Evolutionary conservation across 495 filamentous ascomycete species (phyloP), one percentile per base, ranked within the genome.

Genomic region (Aspergillus affinis): DNA sequence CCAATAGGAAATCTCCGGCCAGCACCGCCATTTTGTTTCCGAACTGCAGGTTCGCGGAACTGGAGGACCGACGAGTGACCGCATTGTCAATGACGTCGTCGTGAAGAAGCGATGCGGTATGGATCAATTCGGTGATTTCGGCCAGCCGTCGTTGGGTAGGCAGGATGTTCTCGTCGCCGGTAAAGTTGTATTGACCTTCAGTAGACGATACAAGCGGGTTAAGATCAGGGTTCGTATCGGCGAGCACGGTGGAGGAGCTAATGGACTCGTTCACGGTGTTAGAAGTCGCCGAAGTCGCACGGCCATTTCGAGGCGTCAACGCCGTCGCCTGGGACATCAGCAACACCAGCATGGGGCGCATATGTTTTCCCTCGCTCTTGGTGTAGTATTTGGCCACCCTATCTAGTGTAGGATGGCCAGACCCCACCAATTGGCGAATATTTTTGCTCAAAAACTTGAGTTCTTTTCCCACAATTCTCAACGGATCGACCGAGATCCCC

Each of bases 11-110:
- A 72, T 98, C 94, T 17, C 94, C 94, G 0, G 94, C 94, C 60
- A 98, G 76, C 1, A 98, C 93, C 6, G 95, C 93, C 91, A 98
- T 97, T 76, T 98, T 98, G 77, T 98, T 98, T 52, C 94, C 94
- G 62, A 97, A 97, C 53, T 90, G 90, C 54, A 91, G 81, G 67
- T 98, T 98, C 13, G 94, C 95, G 4, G 90, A 95, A 26, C 89
- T 90, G 27, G 85, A 83, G 6, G 90, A 90, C 36, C 94, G 87
- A 32, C 94, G 86, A 0, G 90, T 87, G 26, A 87, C 79, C 0
- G 94, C 93, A 64, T 92, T 90, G 70, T 98, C 94, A 65, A 98
- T 95, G 27, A 98, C 95, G 76, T 98, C 94, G 80, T 98, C 94
- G 72, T 98, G 94, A 5, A 98, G 84, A 21, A 98, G 84, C 13